Conservation (phyloP, 2,329 filamentous ascomycete species). For the Cordyceps javanica region DNA sequence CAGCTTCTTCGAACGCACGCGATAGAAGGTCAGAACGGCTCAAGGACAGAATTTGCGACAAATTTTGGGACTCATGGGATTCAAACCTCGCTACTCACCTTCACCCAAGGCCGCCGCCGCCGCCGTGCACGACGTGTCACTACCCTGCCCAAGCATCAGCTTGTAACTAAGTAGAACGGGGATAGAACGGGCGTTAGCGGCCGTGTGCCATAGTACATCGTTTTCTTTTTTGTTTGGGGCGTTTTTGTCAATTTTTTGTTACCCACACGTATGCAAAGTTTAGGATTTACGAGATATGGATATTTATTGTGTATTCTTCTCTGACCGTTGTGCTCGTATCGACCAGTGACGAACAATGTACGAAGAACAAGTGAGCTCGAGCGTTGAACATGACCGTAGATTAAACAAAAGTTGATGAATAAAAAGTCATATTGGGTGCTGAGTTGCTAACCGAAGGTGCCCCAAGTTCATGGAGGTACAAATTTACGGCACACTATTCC, state of each 20-base stretch:
- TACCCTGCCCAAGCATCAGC: background rate
- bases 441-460: background rate
- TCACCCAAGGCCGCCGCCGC: background rate
- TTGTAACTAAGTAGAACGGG: no score
- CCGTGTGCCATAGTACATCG: conserved; percentile 7
- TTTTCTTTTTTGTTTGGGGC: background rate
- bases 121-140: background rate
- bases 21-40: conserved; percentile 42
- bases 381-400: background rate
- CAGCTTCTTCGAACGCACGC: conserved; percentile 84
- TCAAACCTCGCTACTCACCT: conserved; percentile 1
- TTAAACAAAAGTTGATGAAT: background rate
- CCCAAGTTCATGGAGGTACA: background rate
- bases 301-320: background rate
- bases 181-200: background rate
- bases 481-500: background rate
- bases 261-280: conserved; percentile 1
- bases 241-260: background rate
- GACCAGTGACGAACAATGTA: background rate
- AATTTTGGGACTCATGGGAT: background rate
- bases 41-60: background rate
- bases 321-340: background rate
- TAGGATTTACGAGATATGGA: conserved; percentile 10
- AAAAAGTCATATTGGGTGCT: background rate
- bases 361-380: background rate